phyloP scores from a whole-genome alignment of 1,284 basidiomycete species.

The Fomes fomentarius region DNA sequence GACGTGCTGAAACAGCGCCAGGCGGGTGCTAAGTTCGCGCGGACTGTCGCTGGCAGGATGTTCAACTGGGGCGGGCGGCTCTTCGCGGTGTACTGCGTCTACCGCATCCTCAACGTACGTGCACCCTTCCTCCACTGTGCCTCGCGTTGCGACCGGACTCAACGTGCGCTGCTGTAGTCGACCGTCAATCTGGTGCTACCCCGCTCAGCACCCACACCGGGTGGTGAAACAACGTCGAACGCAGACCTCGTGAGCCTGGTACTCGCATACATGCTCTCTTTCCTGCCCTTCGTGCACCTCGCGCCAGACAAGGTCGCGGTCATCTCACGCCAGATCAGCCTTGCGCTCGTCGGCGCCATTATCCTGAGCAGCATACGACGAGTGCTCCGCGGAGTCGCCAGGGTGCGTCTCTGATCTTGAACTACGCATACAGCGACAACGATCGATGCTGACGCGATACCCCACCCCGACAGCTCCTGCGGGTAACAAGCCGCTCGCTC shows the following conservation, averaged over 20 bases:
- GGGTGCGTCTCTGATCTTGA: too few species aligned
- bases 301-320: constrained; percentile 41
- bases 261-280: constrained; percentile 54
- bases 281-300: constrained; percentile 41
- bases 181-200: constrained; percentile 55
- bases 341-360: constrained; percentile 71
- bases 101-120: constrained; percentile 66
- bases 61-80: constrained; percentile 50
- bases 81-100: constrained; percentile 71
- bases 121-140: not conserved
- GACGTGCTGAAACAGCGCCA: constrained; percentile 52
- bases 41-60: constrained; percentile 58
- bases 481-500: constrained; percentile 66
- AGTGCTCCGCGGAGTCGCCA: constrained; percentile 66
- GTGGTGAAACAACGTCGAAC: constrained; percentile 42
- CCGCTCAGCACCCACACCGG: constrained; percentile 30
- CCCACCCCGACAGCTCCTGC: constrained; percentile 48
- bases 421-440: constrained; percentile 20
- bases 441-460: not conserved
- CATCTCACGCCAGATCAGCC: constrained; percentile 67
- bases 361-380: constrained; percentile 70
- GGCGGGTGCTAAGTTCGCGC: constrained; percentile 51
- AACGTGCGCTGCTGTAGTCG: constrained; percentile 48
- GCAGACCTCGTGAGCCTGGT: constrained; percentile 65
- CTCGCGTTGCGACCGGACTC: too few species aligned